These are phyloP conservation scores for Xylaria sp. DNA, from an alignment of 2,329 filamentous ascomycete species.

Conservation along the genomic window DNA sequence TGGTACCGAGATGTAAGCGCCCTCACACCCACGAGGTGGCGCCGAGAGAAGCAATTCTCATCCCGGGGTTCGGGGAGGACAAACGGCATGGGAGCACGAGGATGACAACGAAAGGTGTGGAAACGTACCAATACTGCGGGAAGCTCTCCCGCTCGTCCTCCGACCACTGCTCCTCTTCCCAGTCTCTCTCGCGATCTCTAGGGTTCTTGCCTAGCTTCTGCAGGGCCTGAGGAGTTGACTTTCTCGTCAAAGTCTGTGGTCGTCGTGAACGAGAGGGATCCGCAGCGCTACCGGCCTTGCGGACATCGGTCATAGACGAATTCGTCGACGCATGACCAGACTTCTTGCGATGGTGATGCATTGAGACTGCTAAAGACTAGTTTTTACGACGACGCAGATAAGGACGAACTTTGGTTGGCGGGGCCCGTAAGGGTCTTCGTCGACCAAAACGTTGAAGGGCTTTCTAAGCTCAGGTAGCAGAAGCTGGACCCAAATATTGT, in stretches of 20 bases:
- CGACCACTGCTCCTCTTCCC: constrained; percentile 60
- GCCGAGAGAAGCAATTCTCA: constrained; percentile 28
- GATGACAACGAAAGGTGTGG: constrained; percentile 27
- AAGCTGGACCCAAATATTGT: constrained; percentile 14
- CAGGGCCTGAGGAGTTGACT: constrained; percentile 52
- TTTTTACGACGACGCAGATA: constrained; percentile 30
- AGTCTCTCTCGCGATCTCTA: constrained; percentile 62
- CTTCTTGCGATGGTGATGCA: constrained; percentile 68
- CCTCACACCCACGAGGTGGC: constrained; percentile 40
- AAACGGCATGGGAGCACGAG: constrained; percentile 23
- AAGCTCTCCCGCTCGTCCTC: constrained; percentile 71
- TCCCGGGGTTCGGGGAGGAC: constrained; percentile 21
- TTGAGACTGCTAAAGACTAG: constrained; percentile 48
- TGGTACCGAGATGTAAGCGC: constrained; percentile 31
- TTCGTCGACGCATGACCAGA: constrained; percentile 64
- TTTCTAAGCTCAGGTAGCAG: constrained; percentile 6
- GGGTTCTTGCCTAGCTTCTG: constrained; percentile 63
- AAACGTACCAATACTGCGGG: constrained; percentile 71
- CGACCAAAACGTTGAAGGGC: constrained; percentile 36
- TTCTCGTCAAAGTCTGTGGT: constrained; percentile 57
- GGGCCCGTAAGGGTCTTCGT: constrained; percentile 36
- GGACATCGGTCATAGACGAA: constrained; percentile 65
- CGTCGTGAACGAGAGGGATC: constrained; percentile 61
- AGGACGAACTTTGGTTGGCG: constrained; percentile 37
- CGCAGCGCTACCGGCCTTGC: constrained; percentile 58